phyloP scores from a whole-genome alignment of 352 stramenopile species.

The Paralagenidium karlingii region DNA sequence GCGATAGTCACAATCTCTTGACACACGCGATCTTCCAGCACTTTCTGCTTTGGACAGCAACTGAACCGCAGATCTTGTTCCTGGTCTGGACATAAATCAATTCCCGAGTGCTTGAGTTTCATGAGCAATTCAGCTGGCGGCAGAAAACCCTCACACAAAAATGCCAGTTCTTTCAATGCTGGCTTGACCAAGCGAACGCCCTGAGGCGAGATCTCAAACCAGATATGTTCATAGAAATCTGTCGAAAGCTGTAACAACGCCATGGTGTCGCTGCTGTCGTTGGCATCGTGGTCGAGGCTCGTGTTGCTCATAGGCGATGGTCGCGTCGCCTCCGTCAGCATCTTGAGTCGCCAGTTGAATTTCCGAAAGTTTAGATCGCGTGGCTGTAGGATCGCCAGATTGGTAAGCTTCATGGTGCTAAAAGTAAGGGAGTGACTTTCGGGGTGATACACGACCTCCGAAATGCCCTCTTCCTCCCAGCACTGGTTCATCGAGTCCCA shows the following conservation, averaged over 20 bases:
- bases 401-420: slow-evolving; percentile 61
- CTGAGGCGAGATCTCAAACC: slow-evolving; percentile 53
- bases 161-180: slow-evolving; percentile 25
- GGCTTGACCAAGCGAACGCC: slow-evolving; percentile 43
- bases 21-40: slow-evolving; percentile 56
- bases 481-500: slow-evolving; percentile 32
- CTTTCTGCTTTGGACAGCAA: slow-evolving; percentile 37
- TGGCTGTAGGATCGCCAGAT: slow-evolving; percentile 52
- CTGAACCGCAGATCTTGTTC: slow-evolving; percentile 17
- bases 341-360: slow-evolving; percentile 31
- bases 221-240: slow-evolving; percentile 29
- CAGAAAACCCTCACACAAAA: slow-evolving; percentile 18
- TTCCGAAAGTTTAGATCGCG: slow-evolving; percentile 64
- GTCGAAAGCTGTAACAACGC: slow-evolving; percentile 35
- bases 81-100: slow-evolving; percentile 39
- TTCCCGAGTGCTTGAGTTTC: slow-evolving; percentile 33
- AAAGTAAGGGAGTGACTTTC: slow-evolving; percentile 55
- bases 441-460: slow-evolving; percentile 33
- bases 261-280: too few species aligned
- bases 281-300: too few species aligned
- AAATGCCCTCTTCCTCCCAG: slow-evolving; percentile 72
- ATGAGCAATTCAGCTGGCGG: slow-evolving; percentile 44
- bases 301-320: slow-evolving; percentile 14
- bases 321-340: slow-evolving; percentile 14
- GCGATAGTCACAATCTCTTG: slow-evolving; percentile 56